Percentiles rank a stretch among this genome's conserved stretches.
Evolutionary conservation across 306 rosid species (phyloP).

Genomic region (Oemleria cerasiformis): DNA sequence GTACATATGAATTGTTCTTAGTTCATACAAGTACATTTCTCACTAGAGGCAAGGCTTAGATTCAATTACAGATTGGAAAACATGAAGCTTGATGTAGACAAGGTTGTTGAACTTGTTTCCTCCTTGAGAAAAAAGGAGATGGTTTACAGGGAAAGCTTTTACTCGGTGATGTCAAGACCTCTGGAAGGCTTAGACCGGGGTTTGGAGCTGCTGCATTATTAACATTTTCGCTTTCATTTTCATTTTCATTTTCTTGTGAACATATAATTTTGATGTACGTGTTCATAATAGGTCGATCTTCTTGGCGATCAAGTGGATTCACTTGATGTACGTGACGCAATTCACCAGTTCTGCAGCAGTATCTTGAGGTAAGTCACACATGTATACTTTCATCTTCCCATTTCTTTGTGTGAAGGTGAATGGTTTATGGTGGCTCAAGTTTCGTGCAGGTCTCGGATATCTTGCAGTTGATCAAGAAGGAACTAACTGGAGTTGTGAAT

Average conservation of each 20-base stretch:
- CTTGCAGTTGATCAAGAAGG: slow-evolving; percentile 47
- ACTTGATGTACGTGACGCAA: slow-evolving; percentile 45
- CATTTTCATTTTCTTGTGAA: not conserved
- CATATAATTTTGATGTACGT: not conserved
- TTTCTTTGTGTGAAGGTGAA: not conserved
- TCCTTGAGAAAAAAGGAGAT: slow-evolving; percentile 44
- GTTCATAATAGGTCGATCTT: slow-evolving; percentile 71
- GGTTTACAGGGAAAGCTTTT: slow-evolving; percentile 60
- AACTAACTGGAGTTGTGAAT: slow-evolving; percentile 29
- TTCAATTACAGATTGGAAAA: slow-evolving; percentile 61
- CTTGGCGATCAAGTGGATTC: slow-evolving; percentile 90
- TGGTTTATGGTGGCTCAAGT: not conserved
- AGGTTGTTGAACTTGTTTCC: slow-evolving; percentile 27
- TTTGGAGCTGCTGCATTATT: slow-evolving; percentile 4
- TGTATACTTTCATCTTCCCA: not conserved
- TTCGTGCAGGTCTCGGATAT: slow-evolving; percentile 50
- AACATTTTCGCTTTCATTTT: too few relatives aligned
- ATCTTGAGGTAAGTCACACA: slow-evolving; percentile 49
- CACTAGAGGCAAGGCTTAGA: too few relatives aligned
- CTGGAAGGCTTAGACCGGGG: slow-evolving; percentile 76
- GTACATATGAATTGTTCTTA: slow-evolving; percentile 33
- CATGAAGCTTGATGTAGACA: slow-evolving; percentile 42
- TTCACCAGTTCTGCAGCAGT: slow-evolving; percentile 60
- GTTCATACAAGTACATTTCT: not conserved
- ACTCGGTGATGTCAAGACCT: slow-evolving; percentile 72